phyloP scores from a whole-genome alignment of 1,284 basidiomycete genomes.

The Puccinia horiana region DNA sequence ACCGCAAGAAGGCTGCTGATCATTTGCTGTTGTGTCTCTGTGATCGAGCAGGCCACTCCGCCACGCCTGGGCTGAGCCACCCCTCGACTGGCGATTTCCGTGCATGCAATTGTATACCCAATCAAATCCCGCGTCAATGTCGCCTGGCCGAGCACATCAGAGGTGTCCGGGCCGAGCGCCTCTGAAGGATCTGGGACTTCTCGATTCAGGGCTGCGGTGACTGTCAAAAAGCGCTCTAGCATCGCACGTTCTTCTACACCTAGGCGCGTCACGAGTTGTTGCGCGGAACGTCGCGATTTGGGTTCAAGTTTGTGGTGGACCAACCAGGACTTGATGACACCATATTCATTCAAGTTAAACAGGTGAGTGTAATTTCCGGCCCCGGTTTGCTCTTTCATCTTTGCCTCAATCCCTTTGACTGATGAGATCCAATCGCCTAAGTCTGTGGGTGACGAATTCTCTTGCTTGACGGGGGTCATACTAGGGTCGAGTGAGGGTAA shows the following conservation, averaged over 20 bases:
- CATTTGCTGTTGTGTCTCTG: constrained; percentile 74
- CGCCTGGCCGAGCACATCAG: constrained; percentile 58
- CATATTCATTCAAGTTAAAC: constrained; percentile 57
- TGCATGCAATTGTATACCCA: constrained; percentile 80
- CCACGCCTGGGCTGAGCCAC: constrained; percentile 60
- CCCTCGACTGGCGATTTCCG: constrained; percentile 79
- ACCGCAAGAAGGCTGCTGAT: constrained; percentile 73
- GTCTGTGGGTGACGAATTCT: constrained; percentile 61
- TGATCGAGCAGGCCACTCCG: constrained; percentile 71
- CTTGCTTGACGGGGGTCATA: constrained; percentile 66
- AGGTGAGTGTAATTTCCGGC: constrained; percentile 57
- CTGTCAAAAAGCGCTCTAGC: constrained; percentile 51
- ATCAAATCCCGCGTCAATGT: constrained; percentile 86
- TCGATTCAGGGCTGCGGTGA: constrained; percentile 58
- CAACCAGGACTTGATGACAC: constrained; percentile 46
- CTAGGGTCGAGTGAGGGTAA: constrained; percentile 71
- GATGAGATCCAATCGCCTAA: constrained; percentile 73
- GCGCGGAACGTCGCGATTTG: constrained; percentile 53
- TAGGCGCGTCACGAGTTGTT: constrained; percentile 54
- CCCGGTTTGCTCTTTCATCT: constrained; percentile 40
- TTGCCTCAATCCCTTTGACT: constrained; percentile 60
- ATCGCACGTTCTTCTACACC: constrained; percentile 54
- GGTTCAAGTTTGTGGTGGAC: constrained; percentile 33
- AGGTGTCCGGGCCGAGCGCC: constrained; percentile 17
- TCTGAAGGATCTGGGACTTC: constrained; percentile 42